A percentile compares a stretch with the other conserved stretches of the same genome.
These are phyloP conservation scores for Phlebopus sp. DNA, from an alignment of 1,284 basidiomycete species.

Conservation along the genomic window DNA sequence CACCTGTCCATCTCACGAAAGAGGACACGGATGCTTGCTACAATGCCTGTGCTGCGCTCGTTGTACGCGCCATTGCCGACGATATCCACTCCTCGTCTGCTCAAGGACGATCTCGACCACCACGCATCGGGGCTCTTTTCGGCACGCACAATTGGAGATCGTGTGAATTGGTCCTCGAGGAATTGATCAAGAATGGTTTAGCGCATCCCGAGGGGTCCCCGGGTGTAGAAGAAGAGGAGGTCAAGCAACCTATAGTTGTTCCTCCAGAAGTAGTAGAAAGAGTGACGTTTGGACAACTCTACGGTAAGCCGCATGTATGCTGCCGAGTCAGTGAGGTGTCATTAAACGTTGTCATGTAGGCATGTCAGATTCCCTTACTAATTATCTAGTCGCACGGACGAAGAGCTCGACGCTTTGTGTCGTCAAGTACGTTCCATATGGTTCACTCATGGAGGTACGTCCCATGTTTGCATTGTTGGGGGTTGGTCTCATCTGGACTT, in stretches of 20 bases:
- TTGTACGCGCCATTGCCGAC: conserved; percentile 55
- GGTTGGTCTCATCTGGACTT: too few species aligned
- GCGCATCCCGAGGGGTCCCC: conserved; percentile 33
- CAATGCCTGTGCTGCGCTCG: conserved; percentile 61
- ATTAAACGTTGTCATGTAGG: conserved; percentile 41
- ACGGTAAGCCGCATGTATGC: conserved; percentile 50
- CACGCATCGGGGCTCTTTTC: conserved; percentile 71
- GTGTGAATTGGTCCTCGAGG: conserved; percentile 57
- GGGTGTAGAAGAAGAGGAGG: conserved; percentile 25
- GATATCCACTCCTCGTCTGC: conserved; percentile 17
- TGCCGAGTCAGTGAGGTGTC: not conserved
- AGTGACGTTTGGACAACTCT: conserved; percentile 80
- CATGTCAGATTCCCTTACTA: conserved; percentile 81
- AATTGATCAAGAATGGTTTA: conserved; percentile 58
- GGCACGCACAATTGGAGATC: conserved; percentile 85
- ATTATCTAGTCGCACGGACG: conserved; percentile 61
- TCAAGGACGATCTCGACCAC: conserved; percentile 16
- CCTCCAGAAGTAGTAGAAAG: conserved; percentile 61
- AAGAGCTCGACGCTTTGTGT: conserved; percentile 63
- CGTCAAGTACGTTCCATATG: conserved; percentile 86
- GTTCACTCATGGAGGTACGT: conserved; percentile 65
- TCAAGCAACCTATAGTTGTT: conserved; percentile 34
- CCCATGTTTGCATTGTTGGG: not conserved
- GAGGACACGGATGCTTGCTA: conserved; percentile 80
- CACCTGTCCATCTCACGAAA: conserved; percentile 71